Base-by-base conservation (phyloP, 768 basidiomycete species). In the Russula sp. region DNA sequence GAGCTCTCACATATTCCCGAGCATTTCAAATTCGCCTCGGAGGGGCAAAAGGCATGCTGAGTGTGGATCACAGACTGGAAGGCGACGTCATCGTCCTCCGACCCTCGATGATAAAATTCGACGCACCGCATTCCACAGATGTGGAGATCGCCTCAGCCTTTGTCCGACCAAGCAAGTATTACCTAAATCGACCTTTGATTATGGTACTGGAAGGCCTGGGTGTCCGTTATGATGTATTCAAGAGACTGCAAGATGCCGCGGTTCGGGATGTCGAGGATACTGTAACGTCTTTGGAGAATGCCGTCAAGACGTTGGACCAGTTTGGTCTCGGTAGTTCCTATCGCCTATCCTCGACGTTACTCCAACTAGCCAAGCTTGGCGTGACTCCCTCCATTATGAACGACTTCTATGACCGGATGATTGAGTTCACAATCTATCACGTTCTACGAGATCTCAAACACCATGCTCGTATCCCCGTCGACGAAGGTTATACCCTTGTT, bases 21-120 rank as follows among this genome's bases (percentile, higher is more conserved):
- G 83, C 84, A 20, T 81, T 80, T 67, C 85, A 89, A 69, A 77
- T 88, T 38, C 81, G 86, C 20, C 83, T 85, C 67, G 76, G 76
- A 66, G 88, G 87, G 1, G 84, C 84, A 3, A 88, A 88, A 71
- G 87, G 88, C 3, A 83, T 85, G 80, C 60, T 83, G 24, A 83
- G 81, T 32, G 81, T 89, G 10, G 84, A 90, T 67, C 71, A 85
- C 67, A 76, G 59, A 3, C 74, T 88, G 8, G 14, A 62, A 16
- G 87, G 84, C 9, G 75, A 77, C n/a, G 74, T 75, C 4, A 77
- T 89, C 34, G 76, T 78, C 49, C 72, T 88, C 1, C 75, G 87
- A 8, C 79, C 76, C 1, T 86, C 84, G 0, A 89, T 89, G 86
- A 79, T 82, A 68, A 90, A 92, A 72, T 90, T 90, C 66, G 75